These are phyloP conservation scores for Podaxis mareebaensis DNA, from an alignment of 768 basidiomycete species.

Conservation along the genomic window DNA sequence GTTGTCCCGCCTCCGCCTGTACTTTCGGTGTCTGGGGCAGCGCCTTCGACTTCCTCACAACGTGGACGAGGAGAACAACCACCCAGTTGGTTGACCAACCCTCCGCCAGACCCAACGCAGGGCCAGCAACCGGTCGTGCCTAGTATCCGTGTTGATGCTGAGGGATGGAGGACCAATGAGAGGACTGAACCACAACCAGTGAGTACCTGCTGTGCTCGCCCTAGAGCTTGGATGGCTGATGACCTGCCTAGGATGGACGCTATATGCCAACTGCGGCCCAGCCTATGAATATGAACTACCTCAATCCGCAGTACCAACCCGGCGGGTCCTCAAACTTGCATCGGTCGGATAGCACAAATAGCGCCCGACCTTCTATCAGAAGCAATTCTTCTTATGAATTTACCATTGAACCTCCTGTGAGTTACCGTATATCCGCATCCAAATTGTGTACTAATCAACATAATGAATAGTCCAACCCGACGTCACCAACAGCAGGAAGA, in stretches of 20 bases:
- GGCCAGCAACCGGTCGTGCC: slow-evolving; percentile 1
- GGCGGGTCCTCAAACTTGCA: neutral
- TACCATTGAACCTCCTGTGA: slow-evolving; percentile 8
- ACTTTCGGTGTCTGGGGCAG: neutral
- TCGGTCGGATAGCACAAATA: slow-evolving; percentile 5
- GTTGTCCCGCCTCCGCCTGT: slow-evolving; percentile 1
- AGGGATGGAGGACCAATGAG: neutral
- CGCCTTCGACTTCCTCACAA: neutral
- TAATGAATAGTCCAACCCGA: slow-evolving; percentile 2
- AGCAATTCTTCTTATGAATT: slow-evolving; percentile 10
- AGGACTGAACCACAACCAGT: neutral
- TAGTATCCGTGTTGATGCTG: slow-evolving; percentile 1
- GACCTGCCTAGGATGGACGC: neutral
- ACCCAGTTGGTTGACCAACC: neutral
- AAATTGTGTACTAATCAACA: neutral
- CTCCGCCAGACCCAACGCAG: neutral
- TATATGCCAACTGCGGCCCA: neutral
- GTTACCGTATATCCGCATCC: neutral
- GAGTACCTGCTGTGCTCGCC: neutral
- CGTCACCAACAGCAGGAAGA: neutral
- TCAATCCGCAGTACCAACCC: neutral
- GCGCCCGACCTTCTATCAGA: neutral
- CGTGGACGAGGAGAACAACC: neutral
- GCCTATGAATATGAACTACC: neutral
- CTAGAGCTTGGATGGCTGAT: neutral